phyloP scores from a whole-genome alignment of 2,329 filamentous ascomycete genomes.

The Talaromyces pinophilus region DNA sequence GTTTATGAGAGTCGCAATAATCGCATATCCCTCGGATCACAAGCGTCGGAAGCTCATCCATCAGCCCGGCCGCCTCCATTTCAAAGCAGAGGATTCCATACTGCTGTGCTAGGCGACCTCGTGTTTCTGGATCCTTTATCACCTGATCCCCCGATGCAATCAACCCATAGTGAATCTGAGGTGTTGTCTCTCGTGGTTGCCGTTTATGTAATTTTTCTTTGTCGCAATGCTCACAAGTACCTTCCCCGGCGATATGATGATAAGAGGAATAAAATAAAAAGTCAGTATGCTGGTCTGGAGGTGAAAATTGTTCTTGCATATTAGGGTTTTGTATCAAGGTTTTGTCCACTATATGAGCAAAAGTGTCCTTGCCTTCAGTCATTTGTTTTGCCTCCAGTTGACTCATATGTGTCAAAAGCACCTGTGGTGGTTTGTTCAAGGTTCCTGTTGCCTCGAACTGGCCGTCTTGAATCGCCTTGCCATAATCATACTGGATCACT shows the following conservation, averaged over 20 bases:
- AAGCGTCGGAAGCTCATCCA: slow-evolving; percentile 36
- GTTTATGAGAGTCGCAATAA: slow-evolving; percentile 42
- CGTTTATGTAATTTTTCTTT: neutral
- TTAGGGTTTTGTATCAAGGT: neutral
- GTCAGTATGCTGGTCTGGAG: neutral
- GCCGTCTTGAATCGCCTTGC: neutral
- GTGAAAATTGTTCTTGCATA: neutral
- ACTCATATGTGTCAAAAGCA: neutral
- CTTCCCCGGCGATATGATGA: neutral
- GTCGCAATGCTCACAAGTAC: neutral
- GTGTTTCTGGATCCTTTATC: neutral
- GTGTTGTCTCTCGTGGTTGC: neutral
- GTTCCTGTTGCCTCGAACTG: neutral
- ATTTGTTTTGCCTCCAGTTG: neutral
- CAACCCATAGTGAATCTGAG: neutral
- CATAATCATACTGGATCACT: neutral
- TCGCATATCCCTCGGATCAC: slow-evolving; percentile 42
- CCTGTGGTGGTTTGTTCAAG: neutral
- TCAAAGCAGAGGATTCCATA: slow-evolving; percentile 29
- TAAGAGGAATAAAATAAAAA: neutral
- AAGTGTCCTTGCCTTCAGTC: neutral
- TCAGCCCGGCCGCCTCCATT: slow-evolving; percentile 29
- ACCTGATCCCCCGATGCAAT: neutral
- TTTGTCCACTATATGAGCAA: neutral
- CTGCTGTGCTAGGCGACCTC: neutral